These are phyloP conservation scores for Nothophoma quercina DNA, from an alignment of 2,329 filamentous ascomycete species.

Conservation along the genomic window DNA sequence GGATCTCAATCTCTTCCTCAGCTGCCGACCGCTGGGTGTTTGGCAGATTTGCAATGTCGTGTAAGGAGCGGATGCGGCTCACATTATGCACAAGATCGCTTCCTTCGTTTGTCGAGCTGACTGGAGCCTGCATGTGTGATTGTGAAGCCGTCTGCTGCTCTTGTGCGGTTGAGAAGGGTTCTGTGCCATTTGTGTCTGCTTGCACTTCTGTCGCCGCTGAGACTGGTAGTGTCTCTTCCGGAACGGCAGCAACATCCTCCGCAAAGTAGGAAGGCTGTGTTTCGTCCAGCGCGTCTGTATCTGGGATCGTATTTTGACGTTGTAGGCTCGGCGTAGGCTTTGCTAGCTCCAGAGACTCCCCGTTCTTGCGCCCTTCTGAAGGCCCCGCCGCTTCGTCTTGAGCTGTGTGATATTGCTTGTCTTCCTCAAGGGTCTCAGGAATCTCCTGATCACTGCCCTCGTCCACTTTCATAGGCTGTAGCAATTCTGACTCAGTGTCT, in stretches of 20 bases:
- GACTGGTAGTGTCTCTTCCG: neutral
- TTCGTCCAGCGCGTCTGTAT: conserved; percentile 45
- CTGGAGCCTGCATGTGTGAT: conserved; percentile 19
- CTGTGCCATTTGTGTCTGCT: conserved; percentile 31
- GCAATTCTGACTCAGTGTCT: conserved; percentile 14
- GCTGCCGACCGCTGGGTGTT: conserved; percentile 41
- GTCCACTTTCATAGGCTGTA: conserved; percentile 19
- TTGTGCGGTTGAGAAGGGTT: conserved; percentile 45
- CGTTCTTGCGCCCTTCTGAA: neutral
- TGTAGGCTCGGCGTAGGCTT: conserved; percentile 20
- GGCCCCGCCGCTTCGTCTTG: neutral
- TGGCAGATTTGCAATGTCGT: conserved; percentile 48
- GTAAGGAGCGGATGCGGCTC: conserved; percentile 37
- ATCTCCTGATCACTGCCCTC: conserved; percentile 26
- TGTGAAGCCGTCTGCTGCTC: conserved; percentile 46
- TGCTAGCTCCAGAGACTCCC: neutral
- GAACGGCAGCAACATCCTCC: neutral
- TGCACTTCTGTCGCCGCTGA: neutral
- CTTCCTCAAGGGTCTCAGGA: conserved; percentile 33
- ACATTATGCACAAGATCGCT: conserved; percentile 20
- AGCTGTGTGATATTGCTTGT: neutral
- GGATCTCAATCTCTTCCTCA: conserved; percentile 44
- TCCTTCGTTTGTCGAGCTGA: conserved; percentile 24
- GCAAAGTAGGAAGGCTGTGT: conserved; percentile 40
- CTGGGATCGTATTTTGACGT: conserved; percentile 43